A percentile compares a stretch with the other conserved stretches of the same genome.
Conservation (phyloP, 257 asterid genomes). For the Marsdenia floribunda region DNA sequence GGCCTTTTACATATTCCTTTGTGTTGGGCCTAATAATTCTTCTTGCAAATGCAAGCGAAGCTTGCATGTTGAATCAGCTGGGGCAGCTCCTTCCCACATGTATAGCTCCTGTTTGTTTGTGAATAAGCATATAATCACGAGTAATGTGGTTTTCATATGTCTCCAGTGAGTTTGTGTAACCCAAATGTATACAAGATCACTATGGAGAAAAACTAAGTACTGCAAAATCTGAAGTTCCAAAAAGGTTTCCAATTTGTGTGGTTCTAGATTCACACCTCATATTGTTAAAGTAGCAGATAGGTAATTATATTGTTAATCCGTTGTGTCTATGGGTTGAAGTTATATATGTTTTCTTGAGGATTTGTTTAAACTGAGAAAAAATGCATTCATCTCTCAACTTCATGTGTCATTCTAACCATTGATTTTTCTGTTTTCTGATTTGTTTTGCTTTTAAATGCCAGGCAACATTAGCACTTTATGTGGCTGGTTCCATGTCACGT, state of each 20-base stretch:
- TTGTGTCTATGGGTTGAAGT: background rate
- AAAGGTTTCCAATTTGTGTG: background rate
- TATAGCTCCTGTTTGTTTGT: background rate
- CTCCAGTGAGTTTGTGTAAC: background rate
- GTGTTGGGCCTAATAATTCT: background rate
- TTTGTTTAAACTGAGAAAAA: background rate
- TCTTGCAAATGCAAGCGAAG: background rate
- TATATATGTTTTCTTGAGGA: background rate
- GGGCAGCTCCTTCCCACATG: background rate
- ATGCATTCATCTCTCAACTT: background rate
- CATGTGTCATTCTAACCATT: background rate
- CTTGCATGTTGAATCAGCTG: background rate
- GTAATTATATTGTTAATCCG: background rate
- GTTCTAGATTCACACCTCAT: background rate
- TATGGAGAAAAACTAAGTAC: background rate
- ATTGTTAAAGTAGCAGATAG: background rate
- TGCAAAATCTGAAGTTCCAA: background rate
- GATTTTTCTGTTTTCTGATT: conserved; percentile 7
- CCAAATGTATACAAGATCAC: background rate
- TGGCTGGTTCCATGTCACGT: conserved; percentile 60
- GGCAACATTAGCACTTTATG: conserved; percentile 66
- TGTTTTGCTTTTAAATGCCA: conserved; percentile 26
- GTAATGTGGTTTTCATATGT: background rate
- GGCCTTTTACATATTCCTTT: background rate
- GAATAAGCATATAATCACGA: background rate